These are phyloP conservation scores for Xylariomycetidae sp. DNA, from an alignment of 2,329 filamentous ascomycete species.

Conservation along the genomic window DNA sequence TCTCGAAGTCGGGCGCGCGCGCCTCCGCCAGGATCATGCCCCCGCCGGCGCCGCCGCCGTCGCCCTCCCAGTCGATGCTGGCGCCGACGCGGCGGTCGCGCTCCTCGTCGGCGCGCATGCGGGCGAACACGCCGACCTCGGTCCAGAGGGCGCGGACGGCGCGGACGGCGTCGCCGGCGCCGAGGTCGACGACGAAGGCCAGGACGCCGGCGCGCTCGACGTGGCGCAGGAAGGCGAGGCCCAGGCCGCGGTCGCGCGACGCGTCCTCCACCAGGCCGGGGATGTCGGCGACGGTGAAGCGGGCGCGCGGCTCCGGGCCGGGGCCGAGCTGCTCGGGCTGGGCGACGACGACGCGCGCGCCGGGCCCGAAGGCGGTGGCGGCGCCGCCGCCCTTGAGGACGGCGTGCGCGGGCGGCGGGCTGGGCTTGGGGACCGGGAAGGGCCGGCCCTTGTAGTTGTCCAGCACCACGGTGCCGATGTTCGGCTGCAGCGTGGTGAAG, in stretches of 20 bases:
- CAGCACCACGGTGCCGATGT: slow-evolving; percentile 91
- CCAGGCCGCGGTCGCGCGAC: slow-evolving; percentile 84
- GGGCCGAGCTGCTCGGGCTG: slow-evolving; percentile 16
- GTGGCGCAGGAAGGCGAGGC: slow-evolving; percentile 86
- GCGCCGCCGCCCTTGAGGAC: slow-evolving; percentile 26
- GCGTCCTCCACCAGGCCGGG: slow-evolving; percentile 89
- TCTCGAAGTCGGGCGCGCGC: slow-evolving; percentile 1
- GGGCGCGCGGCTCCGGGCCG: slow-evolving; percentile 54
- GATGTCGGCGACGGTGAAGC: slow-evolving; percentile 93
- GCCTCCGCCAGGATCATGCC: not conserved
- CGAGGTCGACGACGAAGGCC: slow-evolving; percentile 87
- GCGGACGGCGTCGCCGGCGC: slow-evolving; percentile 68
- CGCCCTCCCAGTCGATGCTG: slow-evolving; percentile 52
- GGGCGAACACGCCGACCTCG: slow-evolving; percentile 81
- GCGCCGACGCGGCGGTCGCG: slow-evolving; percentile 54
- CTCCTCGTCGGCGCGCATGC: slow-evolving; percentile 70
- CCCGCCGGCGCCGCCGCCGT: slow-evolving; percentile 31
- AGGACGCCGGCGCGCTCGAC: slow-evolving; percentile 90
- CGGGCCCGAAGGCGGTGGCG: slow-evolving; percentile 20
- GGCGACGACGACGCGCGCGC: slow-evolving; percentile 23
- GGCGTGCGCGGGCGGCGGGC: slow-evolving; percentile 31
- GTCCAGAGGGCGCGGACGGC: slow-evolving; percentile 80
- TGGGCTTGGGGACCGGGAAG: slow-evolving; percentile 27
- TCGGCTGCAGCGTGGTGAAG: slow-evolving; percentile 91
- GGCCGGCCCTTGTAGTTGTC: slow-evolving; percentile 81